Conservation (phyloP, 768 basidiomycete genomes). For the Tricholoma saponaceum region DNA sequence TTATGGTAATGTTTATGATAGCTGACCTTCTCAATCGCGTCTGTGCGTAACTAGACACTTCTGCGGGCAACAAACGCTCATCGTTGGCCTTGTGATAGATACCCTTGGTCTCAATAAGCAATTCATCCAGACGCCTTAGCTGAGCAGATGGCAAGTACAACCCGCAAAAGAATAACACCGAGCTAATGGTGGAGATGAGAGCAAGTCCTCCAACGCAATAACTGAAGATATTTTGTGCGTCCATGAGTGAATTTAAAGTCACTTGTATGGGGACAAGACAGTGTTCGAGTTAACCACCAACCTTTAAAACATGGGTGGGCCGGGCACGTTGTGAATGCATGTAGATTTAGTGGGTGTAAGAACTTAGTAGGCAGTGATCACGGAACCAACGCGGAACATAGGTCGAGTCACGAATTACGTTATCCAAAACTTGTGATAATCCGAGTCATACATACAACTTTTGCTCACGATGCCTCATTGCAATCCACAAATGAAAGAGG, state of each 20-base stretch:
- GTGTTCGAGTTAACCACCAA: too few species aligned
- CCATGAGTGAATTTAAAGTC: neutral
- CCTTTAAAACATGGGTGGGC: too few species aligned
- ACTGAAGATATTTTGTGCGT: conserved; percentile 2
- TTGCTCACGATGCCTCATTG: neutral
- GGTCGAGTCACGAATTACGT: neutral
- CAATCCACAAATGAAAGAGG: neutral
- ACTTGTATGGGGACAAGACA: neutral
- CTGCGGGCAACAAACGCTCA: neutral
- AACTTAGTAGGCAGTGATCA: too few species aligned
- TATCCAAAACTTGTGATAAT: neutral
- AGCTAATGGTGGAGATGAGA: conserved; percentile 1
- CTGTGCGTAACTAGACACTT: neutral
- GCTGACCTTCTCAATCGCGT: neutral
- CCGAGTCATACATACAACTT: too few species aligned
- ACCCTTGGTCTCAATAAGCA: neutral
- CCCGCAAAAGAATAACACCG: neutral
- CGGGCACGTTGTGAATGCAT: neutral
- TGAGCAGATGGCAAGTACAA: neutral
- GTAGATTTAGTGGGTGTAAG: neutral
- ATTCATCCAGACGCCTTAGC: conserved; percentile 3
- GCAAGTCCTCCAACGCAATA: conserved; percentile 8
- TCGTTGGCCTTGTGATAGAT: neutral
- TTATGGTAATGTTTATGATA: neutral
- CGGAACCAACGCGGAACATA: too few species aligned